A percentile compares a stretch with the other conserved stretches of the same genome.
phyloP scores from a whole-genome alignment of 306 rosid genomes.

The Leucaena leucocephala region DNA sequence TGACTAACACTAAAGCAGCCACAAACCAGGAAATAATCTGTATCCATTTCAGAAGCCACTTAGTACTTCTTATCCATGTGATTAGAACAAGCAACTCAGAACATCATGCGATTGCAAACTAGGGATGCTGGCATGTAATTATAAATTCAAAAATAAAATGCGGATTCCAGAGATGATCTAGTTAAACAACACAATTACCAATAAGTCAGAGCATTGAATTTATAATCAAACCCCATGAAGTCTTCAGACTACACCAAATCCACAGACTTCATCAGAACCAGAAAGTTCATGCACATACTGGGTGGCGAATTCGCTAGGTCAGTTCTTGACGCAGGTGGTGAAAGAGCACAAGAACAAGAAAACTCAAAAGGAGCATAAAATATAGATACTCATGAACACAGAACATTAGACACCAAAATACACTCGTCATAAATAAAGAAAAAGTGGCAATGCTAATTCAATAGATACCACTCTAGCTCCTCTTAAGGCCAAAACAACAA shows the following conservation, averaged over 20 bases:
- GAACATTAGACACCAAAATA: background rate
- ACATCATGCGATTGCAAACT: background rate
- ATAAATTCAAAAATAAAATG: background rate
- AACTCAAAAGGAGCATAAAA: background rate
- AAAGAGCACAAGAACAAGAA: slow-evolving; percentile 6
- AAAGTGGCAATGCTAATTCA: background rate
- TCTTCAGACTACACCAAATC: slow-evolving; percentile 2
- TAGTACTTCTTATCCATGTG: slow-evolving; percentile 18
- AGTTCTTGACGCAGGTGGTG: background rate
- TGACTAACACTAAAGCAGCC: slow-evolving; percentile 78
- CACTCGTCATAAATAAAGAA: background rate
- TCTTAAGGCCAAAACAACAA: slow-evolving; percentile 9
- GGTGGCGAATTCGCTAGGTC: background rate
- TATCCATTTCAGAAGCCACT: slow-evolving; percentile 29
- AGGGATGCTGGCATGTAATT: slow-evolving; percentile 1
- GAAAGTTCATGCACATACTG: background rate
- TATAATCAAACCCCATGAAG: slow-evolving; percentile 1
- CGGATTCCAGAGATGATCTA: background rate
- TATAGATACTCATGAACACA: background rate
- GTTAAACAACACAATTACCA: slow-evolving; percentile 6
- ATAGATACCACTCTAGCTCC: background rate
- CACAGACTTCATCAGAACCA: background rate
- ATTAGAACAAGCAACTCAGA: background rate
- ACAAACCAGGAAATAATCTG: slow-evolving; percentile 80
- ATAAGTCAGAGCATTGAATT: slow-evolving; percentile 18